Evolutionary conservation across 2,329 filamentous ascomycete species (phyloP).

Genomic region (Dendryphion nanum): DNA sequence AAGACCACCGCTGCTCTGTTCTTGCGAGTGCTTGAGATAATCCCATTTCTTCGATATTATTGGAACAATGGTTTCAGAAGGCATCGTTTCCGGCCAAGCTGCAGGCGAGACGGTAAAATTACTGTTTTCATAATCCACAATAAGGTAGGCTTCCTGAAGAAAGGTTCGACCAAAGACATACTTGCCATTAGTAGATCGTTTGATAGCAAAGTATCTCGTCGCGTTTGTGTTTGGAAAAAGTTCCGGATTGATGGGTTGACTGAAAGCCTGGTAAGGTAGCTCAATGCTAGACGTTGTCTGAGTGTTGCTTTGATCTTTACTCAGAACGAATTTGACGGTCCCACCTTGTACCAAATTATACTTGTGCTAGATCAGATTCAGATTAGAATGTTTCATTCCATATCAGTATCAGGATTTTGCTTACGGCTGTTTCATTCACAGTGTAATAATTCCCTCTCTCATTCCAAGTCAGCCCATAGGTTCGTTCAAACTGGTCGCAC

Average conservation of each 20-base stretch:
- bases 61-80: slow-evolving; percentile 14
- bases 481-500: slow-evolving; percentile 37
- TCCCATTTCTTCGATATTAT: slow-evolving; percentile 24
- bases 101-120: slow-evolving; percentile 35
- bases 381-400: too few relatives aligned
- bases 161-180: slow-evolving; percentile 35
- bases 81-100: slow-evolving; percentile 19
- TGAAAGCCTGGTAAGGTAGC: slow-evolving; percentile 31
- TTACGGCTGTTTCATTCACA: slow-evolving; percentile 26
- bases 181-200: slow-evolving; percentile 18
- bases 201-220: slow-evolving; percentile 32
- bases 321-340: slow-evolving; percentile 26
- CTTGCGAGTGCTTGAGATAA: slow-evolving; percentile 4
- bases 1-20: slow-evolving; percentile 11
- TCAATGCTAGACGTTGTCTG: slow-evolving; percentile 16
- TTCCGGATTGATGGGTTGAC: slow-evolving; percentile 12
- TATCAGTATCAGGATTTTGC: too few relatives aligned
- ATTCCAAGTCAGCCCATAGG: slow-evolving; percentile 38
- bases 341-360: slow-evolving; percentile 24
- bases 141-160: slow-evolving; percentile 38
- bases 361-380: too few relatives aligned
- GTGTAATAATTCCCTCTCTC: slow-evolving; percentile 30
- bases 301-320: slow-evolving; percentile 6
- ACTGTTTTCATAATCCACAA: slow-evolving; percentile 36
- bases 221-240: slow-evolving; percentile 10